phyloP scores from a whole-genome alignment of 164 flowering plant genomes.

The Umbellularia californica region DNA sequence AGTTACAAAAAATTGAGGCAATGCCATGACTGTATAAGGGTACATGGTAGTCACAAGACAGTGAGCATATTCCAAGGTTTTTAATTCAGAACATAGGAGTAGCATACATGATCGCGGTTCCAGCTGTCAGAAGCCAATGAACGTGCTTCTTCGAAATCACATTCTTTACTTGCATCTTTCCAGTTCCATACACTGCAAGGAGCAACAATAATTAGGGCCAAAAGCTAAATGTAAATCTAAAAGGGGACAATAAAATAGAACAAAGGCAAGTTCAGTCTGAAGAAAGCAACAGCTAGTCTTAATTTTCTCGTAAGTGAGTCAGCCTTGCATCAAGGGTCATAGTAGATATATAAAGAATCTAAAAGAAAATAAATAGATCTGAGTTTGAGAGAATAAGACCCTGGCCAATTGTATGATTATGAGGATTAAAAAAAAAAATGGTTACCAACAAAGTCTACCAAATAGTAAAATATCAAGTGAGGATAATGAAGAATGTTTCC shows the following conservation, averaged over 20 bases:
- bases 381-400: neutral
- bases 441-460: neutral
- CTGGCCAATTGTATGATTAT: neutral
- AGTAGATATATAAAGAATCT: neutral
- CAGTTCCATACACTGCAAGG: constrained; percentile 78
- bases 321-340: neutral
- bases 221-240: neutral
- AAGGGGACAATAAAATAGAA: neutral
- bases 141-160: constrained; percentile 71
- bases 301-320: neutral
- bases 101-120: constrained; percentile 58
- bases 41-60: neutral
- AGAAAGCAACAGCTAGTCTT: neutral
- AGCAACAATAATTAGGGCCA: constrained; percentile 3
- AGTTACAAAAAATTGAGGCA: neutral
- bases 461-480: neutral
- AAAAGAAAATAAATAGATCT: neutral
- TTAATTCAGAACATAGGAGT: neutral
- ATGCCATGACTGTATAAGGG: neutral
- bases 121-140: constrained; percentile 73
- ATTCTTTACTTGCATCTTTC: constrained; percentile 48
- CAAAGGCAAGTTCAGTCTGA: constrained; percentile 3
- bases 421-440: constrained; percentile 1
- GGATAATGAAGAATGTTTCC: neutral
- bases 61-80: neutral